Base-by-base conservation (phyloP, 1,284 basidiomycete species). In the Fomitiporia mediterranea region DNA sequence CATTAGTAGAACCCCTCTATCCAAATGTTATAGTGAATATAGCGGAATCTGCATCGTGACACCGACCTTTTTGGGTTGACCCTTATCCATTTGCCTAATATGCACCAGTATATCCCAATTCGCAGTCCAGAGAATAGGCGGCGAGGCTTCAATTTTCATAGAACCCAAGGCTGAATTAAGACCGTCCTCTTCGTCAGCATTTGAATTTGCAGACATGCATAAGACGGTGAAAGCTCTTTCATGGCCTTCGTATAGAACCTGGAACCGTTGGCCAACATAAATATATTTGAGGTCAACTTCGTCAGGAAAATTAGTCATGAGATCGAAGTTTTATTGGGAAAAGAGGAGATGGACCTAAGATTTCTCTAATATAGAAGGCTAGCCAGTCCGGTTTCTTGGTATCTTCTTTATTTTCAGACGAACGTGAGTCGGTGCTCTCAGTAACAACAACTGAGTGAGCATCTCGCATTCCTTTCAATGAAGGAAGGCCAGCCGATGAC, bases 71-170 rank as follows among this genome's bases (percentile, higher is more conserved):
- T n/a, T n/a, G n/a, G n/a, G n/a, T n/a, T n/a, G n/a, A n/a, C n/a
- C n/a, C n/a, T n/a, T n/a, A 51, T 63, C 43, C 54, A 64, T 63
- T 52, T 65, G 63, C 34, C 76, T 75, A 49, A 83, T 70, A 32
- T 69, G 65, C 21, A 89, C 78, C 32, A 65, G 71, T 5, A 78
- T 81, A 62, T 86, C 81, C 86, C 85, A 91, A 50, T 73, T 77
- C 21, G 77, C 75, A 7, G 71, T 77, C 81, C 82, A 88, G 21
- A 84, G 66, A 55, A 69, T 67, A 13, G 69, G 67, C 8, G 63
- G 52, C 25, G 66, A 51, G 28, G 69, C 63, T 21, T 44, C 28
- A 38, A 85, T 63, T 11, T 74, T 73, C 28, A 87, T 65, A 17
- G 71, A 66, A 49, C 71, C 57, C 9, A 84, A 64, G 27, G 68